Evolutionary conservation across 805 yeast species (phyloP).

Genomic region (Metschnikowia henanensis): DNA sequence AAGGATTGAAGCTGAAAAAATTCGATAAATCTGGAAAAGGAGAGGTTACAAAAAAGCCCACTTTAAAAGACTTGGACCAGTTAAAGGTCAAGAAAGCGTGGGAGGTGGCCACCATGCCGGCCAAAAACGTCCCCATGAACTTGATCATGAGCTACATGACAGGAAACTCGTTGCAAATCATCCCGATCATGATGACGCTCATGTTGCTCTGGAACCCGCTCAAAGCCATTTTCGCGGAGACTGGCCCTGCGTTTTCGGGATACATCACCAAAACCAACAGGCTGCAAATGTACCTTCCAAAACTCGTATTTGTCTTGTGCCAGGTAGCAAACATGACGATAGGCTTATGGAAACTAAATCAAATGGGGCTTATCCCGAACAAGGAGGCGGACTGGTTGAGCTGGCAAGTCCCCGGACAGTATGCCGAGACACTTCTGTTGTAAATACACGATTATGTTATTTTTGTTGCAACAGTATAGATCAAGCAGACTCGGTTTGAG

Average conservation of each 20-base stretch:
- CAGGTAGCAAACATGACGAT: slow-evolving; percentile 60
- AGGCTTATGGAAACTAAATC: slow-evolving; percentile 82
- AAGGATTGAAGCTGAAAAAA: slow-evolving; percentile 3
- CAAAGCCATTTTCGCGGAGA: slow-evolving; percentile 61
- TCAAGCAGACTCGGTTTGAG: background rate
- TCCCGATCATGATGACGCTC: slow-evolving; percentile 86
- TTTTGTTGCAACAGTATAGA: background rate
- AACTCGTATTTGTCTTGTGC: slow-evolving; percentile 46
- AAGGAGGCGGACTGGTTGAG: slow-evolving; percentile 88
- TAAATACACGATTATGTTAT: background rate
- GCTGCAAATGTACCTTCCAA: slow-evolving; percentile 39
- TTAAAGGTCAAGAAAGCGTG: slow-evolving; percentile 69
- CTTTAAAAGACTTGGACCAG: slow-evolving; percentile 28
- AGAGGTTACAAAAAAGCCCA: slow-evolving; percentile 16
- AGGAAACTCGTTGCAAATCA: slow-evolving; percentile 85
- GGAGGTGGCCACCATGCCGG: slow-evolving; percentile 82
- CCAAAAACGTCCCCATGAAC: slow-evolving; percentile 87
- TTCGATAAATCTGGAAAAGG: background rate
- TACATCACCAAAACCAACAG: slow-evolving; percentile 40
- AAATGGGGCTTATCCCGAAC: slow-evolving; percentile 91
- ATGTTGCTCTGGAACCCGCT: slow-evolving; percentile 80
- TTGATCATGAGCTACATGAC: slow-evolving; percentile 89
- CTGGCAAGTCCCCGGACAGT: slow-evolving; percentile 56
- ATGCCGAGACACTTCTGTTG: slow-evolving; percentile 9
- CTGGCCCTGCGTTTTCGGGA: slow-evolving; percentile 54